Conservation (phyloP, 305 asterid species). For the Rubia peregrina region DNA sequence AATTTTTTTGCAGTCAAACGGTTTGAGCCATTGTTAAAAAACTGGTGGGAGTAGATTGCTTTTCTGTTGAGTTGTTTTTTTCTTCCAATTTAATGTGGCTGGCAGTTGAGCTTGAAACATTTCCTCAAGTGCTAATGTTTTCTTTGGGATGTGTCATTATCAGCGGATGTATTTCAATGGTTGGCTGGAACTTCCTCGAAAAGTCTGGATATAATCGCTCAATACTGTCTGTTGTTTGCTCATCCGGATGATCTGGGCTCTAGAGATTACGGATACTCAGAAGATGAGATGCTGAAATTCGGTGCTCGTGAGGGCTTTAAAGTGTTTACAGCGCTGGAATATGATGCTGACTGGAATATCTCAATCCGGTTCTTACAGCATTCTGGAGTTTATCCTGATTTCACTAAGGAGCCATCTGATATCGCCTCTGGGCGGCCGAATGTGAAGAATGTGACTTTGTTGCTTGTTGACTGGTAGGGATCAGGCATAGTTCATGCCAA, state of each 20-base stretch:
- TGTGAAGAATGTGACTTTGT: conserved; percentile 64
- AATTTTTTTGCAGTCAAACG: conserved; percentile 13
- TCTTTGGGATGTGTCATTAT: conserved; percentile 7
- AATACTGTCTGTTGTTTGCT: conserved; percentile 73
- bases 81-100: background rate
- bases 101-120: background rate
- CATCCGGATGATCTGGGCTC: conserved; percentile 65
- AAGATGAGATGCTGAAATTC: conserved; percentile 57
- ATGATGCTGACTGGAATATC: conserved; percentile 60
- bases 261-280: conserved; percentile 73
- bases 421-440: conserved; percentile 71
- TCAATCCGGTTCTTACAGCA: conserved; percentile 78
- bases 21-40: too few species aligned
- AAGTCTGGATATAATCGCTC: conserved; percentile 74
- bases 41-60: background rate
- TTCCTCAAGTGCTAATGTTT: background rate
- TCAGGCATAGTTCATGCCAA: conserved; percentile 85
- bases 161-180: conserved; percentile 88
- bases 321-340: conserved; percentile 51
- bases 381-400: conserved; percentile 88
- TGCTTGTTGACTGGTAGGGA: conserved; percentile 73
- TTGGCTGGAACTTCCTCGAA: conserved; percentile 73
- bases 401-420: conserved; percentile 56
- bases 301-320: conserved; percentile 60
- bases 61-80: background rate